Conservation (phyloP, 345 rosid species). For the Lepidium sativum region DNA sequence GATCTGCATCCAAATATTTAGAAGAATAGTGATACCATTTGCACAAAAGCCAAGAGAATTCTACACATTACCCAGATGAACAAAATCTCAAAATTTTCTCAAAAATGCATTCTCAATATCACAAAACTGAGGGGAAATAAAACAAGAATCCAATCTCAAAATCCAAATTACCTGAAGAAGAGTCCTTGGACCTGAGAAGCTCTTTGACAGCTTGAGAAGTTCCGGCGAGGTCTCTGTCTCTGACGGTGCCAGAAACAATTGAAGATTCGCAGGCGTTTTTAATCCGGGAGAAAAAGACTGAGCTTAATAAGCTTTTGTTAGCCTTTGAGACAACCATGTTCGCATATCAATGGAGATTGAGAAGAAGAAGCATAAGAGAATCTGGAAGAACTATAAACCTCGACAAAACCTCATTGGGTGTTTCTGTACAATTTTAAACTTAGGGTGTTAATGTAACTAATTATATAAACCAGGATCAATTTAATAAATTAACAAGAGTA, state of each 20-base stretch:
- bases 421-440: neutral
- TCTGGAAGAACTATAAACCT: neutral
- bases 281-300: conserved; percentile 7
- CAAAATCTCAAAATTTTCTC: neutral
- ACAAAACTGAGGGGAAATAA: no score
- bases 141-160: neutral
- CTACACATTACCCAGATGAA: neutral
- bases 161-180: neutral
- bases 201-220: conserved; percentile 21
- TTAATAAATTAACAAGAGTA: neutral
- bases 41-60: neutral
- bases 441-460: neutral
- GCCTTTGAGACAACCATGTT: conserved; percentile 16
- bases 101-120: neutral
- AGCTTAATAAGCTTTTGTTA: conserved; percentile 18
- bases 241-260: neutral
- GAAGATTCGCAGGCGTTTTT: neutral
- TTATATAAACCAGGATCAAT: neutral
- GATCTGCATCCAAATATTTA: conserved; percentile 6
- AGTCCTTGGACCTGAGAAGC: neutral
- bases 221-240: conserved; percentile 17
- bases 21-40: neutral
- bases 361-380: neutral
- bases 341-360: neutral
- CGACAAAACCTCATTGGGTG: neutral